A percentile compares a stretch with the other conserved stretches of the same genome.
phyloP scores from a whole-genome alignment of 2,329 filamentous ascomycete genomes.

The Penicillium sp. region DNA sequence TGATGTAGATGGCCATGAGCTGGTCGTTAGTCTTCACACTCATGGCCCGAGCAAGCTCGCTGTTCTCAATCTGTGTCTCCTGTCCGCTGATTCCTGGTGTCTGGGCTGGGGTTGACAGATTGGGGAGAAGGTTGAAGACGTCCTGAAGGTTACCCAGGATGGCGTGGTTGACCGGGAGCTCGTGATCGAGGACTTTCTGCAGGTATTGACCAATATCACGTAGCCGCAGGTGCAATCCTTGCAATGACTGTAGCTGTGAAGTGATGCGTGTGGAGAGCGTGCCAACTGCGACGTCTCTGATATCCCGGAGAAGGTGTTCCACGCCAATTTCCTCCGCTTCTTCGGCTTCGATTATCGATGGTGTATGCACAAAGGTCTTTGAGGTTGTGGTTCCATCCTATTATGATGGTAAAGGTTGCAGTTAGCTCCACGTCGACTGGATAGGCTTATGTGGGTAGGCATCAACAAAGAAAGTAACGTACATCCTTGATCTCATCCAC shows the following conservation, averaged over 20 bases:
- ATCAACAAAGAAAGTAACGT: constrained; percentile 38
- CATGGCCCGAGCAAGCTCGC: constrained; percentile 93
- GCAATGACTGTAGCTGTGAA: constrained; percentile 94
- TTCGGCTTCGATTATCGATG: constrained; percentile 97
- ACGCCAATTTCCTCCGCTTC: constrained; percentile 99
- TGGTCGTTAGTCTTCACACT: constrained; percentile 99
- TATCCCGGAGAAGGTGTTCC: constrained; percentile 95
- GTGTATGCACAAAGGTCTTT: constrained; percentile 97
- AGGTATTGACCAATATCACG: constrained; percentile 95
- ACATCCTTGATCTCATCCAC: constrained; percentile 99
- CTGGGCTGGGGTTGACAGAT: constrained; percentile 80
- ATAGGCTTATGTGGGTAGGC: background rate
- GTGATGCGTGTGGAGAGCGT: constrained; percentile 96
- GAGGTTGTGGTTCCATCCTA: constrained; percentile 96
- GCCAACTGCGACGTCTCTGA: constrained; percentile 95
- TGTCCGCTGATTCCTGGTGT: constrained; percentile 58
- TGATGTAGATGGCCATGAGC: constrained; percentile 96
- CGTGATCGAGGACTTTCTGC: constrained; percentile 89
- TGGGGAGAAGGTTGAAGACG: constrained; percentile 96
- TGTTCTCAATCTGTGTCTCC: constrained; percentile 63
- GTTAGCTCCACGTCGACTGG: constrained; percentile 3
- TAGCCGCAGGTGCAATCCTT: constrained; percentile 90
- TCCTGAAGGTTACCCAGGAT: constrained; percentile 99
- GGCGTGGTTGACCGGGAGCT: constrained; percentile 93
- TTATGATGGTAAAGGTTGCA: background rate